Evolutionary conservation across 106 monocot genomes (phyloP).

Genomic region (Allium cepa): DNA sequence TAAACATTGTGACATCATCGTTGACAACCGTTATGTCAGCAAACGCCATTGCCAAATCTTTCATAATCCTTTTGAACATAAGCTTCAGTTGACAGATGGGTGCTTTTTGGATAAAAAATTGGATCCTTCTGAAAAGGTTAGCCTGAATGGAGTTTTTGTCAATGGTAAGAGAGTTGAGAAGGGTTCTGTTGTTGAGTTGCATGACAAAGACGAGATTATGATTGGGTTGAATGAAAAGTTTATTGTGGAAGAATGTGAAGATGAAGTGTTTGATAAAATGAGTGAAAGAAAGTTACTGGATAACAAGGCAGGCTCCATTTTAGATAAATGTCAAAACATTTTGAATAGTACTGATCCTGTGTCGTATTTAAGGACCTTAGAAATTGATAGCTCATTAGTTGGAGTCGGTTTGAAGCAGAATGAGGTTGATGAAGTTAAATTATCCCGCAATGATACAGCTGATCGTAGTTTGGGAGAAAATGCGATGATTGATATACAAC

Average conservation of each 20-base stretch:
- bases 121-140: slow-evolving; percentile 24
- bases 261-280: slow-evolving; percentile 1
- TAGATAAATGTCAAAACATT: slow-evolving; percentile 30
- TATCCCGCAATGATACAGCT: no score
- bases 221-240: slow-evolving; percentile 32
- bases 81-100: slow-evolving; percentile 44
- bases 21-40: slow-evolving; percentile 29
- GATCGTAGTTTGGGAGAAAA: no score
- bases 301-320: slow-evolving; percentile 28
- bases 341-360: slow-evolving; percentile 45
- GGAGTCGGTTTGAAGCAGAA: neutral
- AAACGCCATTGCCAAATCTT: slow-evolving; percentile 55
- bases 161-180: slow-evolving; percentile 38
- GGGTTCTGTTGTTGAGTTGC: slow-evolving; percentile 29
- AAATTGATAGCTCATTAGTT: neutral
- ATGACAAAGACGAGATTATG: slow-evolving; percentile 43
- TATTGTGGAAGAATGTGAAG: slow-evolving; percentile 41
- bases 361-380: neutral
- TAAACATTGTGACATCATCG: slow-evolving; percentile 25
- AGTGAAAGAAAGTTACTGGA: neutral
- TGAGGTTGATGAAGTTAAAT: neutral
- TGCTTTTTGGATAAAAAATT: slow-evolving; percentile 11
- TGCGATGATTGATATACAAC: no score
- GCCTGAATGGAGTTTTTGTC: slow-evolving; percentile 48
- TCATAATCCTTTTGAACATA: slow-evolving; percentile 32